Base-by-base conservation (phyloP, 116 monocot species). In the Posidonia oceanica region DNA sequence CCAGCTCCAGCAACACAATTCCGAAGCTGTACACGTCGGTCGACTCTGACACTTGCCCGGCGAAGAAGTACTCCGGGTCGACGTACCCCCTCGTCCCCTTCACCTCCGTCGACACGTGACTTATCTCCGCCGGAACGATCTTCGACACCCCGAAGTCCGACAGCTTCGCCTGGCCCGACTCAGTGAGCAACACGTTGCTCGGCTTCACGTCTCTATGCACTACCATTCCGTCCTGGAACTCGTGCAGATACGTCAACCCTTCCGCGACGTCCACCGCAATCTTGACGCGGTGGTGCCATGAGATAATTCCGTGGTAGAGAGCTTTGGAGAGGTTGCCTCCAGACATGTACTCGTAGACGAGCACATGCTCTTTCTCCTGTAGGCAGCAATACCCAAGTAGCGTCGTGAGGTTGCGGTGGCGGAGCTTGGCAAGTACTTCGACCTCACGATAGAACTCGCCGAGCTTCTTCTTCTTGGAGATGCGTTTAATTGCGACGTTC, bases 201-300 rank as follows among this genome's bases (percentile, higher is more conserved):
- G 91, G 91, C 81, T 91, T 91, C 23, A 91, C 85, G 78, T 91
- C 91, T 13, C 91, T 80, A 80, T 91, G 91, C 10, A 91, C 79
- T 53, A 91, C 85, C 36, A 85, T 72, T 15, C 91, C 91, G 36
- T 83, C 91, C 17, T 70, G 77, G 76, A 85, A 77, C 11, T 73
- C 79, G 75, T 91, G 91, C 21, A 91, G 85, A 77, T 91, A 85
- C 17, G 66, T 79, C 48, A 91, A 71, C 18, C 85, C 91, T 75
- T 88, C 85, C 1, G 88, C 88, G 20, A 91, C 83, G 74, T 91
- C 91, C 2, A 63, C 75, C 3, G 88, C 91, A 18, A 91, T 76
- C 39, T 61, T 61, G 11, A 91, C 60, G 23, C 91, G 81, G 8
- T 59, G 76, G 3, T 18, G 75, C 88, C 88, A 85, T 3, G 78